Percentiles rank a stretch among this genome's conserved stretches.
Conservation (phyloP, 2,329 filamentous ascomycete genomes). For the Cryphonectria radicalis region DNA sequence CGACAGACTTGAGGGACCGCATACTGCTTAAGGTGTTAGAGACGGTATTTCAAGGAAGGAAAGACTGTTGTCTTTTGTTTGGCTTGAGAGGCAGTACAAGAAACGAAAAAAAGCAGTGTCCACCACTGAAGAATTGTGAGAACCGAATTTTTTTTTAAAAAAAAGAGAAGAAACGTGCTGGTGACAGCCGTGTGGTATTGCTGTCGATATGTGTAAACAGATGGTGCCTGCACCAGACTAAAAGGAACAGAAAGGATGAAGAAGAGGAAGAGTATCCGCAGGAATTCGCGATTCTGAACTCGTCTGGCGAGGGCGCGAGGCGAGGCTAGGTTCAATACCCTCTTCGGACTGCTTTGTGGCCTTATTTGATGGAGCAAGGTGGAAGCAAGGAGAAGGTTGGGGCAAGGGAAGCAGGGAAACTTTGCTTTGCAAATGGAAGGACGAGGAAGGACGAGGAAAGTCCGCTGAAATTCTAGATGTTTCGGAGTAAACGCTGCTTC, state of each 20-base stretch:
- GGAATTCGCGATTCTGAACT: not conserved
- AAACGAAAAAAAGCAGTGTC: not conserved
- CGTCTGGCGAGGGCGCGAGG: not conserved
- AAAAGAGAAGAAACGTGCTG: not conserved
- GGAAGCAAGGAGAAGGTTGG: not conserved
- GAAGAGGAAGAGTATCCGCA: not conserved
- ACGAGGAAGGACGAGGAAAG: not conserved
- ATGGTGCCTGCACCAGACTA: not conserved
- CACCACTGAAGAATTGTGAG: not conserved
- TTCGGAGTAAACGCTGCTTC: not conserved
- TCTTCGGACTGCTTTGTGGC: not conserved
- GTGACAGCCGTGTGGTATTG: not conserved
- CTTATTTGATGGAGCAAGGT: not conserved
- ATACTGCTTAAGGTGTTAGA: constrained; percentile 32
- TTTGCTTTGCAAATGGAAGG: not conserved
- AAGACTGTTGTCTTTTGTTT: not conserved
- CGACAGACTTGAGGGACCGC: constrained; percentile 42
- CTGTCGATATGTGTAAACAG: not conserved
- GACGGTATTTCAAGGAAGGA: constrained; percentile 19
- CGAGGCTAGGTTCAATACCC: not conserved
- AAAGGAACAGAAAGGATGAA: not conserved
- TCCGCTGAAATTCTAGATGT: not conserved
- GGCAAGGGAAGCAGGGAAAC: not conserved
- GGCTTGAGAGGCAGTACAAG: not conserved
- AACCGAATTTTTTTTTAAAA: not conserved